These are phyloP conservation scores for Pseudogymnoascus sp. DNA, from an alignment of 2,329 filamentous ascomycete species.

Conservation along the genomic window DNA sequence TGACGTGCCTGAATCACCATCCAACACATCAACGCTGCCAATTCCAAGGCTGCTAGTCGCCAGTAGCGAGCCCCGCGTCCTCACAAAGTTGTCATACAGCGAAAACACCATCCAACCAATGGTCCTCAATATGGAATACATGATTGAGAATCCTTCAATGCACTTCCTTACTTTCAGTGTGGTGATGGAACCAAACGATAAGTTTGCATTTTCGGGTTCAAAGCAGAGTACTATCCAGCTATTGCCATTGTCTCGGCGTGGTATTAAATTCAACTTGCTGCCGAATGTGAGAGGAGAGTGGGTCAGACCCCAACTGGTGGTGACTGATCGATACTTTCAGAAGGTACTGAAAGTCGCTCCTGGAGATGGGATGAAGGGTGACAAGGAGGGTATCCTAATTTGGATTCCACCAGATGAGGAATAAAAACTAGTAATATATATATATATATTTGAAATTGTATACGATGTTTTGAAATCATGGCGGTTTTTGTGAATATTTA, in stretches of 20 bases:
- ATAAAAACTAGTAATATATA: slow-evolving; percentile 4
- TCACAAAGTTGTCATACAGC: slow-evolving; percentile 42
- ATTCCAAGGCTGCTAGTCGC: slow-evolving; percentile 76
- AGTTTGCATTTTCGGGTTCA: slow-evolving; percentile 85
- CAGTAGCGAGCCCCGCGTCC: slow-evolving; percentile 76
- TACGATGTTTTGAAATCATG: slow-evolving; percentile 5
- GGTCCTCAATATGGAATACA: slow-evolving; percentile 47
- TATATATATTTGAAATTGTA: slow-evolving; percentile 7
- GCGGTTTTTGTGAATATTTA: slow-evolving; percentile 4
- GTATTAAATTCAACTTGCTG: slow-evolving; percentile 65
- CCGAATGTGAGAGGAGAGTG: slow-evolving; percentile 58
- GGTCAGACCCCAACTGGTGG: slow-evolving; percentile 64
- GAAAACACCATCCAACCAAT: slow-evolving; percentile 21
- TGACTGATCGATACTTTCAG: slow-evolving; percentile 87
- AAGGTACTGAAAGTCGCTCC: slow-evolving; percentile 76
- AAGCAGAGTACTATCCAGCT: slow-evolving; percentile 75
- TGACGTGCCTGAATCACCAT: slow-evolving; percentile 22
- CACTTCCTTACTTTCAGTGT: slow-evolving; percentile 93
- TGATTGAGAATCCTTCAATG: slow-evolving; percentile 85
- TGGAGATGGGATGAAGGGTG: slow-evolving; percentile 60
- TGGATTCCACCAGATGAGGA: slow-evolving; percentile 45
- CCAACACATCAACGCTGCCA: slow-evolving; percentile 60
- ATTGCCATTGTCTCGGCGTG: slow-evolving; percentile 69
- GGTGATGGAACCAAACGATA: slow-evolving; percentile 82
- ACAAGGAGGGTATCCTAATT: slow-evolving; percentile 54